phyloP scores from a whole-genome alignment of 345 rosid genomes.

The Rhodamnia rubescens region DNA sequence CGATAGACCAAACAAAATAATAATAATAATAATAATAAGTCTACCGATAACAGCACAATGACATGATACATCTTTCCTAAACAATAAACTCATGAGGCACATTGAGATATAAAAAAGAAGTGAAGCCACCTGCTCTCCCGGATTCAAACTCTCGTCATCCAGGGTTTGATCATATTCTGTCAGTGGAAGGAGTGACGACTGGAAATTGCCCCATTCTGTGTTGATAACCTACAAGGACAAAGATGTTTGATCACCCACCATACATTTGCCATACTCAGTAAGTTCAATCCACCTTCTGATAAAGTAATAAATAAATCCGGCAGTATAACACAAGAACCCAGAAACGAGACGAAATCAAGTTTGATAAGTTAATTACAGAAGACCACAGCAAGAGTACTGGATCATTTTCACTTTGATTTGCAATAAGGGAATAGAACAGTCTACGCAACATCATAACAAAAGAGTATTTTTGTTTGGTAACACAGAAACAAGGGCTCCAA shows the following conservation, averaged over 20 bases:
- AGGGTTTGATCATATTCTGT: slow-evolving; percentile 49
- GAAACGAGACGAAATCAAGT: not conserved
- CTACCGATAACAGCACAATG: slow-evolving; percentile 5
- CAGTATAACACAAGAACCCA: not conserved
- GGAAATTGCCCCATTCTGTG: slow-evolving; percentile 78
- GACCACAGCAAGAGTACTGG: not conserved
- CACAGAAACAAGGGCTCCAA: not conserved
- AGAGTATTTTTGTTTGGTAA: not conserved
- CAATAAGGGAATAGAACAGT: not conserved
- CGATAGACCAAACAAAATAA: no score
- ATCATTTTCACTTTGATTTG: not conserved
- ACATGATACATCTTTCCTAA: not conserved
- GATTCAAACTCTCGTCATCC: slow-evolving; percentile 52
- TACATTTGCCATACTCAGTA: not conserved
- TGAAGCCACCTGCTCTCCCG: slow-evolving; percentile 60
- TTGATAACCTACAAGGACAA: slow-evolving; percentile 47
- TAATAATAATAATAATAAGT: no score
- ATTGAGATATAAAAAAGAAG: not conserved
- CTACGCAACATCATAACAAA: not conserved
- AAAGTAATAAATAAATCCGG: not conserved
- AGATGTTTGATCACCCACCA: not conserved
- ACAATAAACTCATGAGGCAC: not conserved
- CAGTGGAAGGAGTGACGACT: slow-evolving; percentile 57
- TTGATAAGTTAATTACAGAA: not conserved
- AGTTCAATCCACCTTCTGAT: not conserved